phyloP scores from a whole-genome alignment of 768 basidiomycete genomes.

The Collybia nuda region DNA sequence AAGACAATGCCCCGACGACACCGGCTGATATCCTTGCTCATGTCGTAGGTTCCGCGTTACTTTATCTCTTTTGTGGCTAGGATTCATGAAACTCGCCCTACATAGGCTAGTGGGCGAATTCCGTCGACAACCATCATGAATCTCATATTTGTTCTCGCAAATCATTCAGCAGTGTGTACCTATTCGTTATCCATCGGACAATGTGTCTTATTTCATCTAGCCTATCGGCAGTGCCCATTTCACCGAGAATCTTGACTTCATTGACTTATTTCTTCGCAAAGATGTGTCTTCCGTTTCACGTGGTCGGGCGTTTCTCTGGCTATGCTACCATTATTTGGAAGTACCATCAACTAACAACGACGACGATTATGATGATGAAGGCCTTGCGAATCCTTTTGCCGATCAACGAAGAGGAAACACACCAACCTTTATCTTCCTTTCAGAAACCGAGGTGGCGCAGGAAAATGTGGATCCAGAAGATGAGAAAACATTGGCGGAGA shows the following conservation, averaged over 20 bases:
- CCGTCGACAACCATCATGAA: conserved; percentile 76
- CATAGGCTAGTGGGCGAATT: conserved; percentile 31
- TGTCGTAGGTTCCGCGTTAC: conserved; percentile 38
- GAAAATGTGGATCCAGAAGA: conserved; percentile 50
- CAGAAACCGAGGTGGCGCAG: conserved; percentile 32
- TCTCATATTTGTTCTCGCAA: conserved; percentile 67
- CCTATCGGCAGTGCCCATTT: conserved; percentile 66
- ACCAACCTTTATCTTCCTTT: conserved; percentile 38
- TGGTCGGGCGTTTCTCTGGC: conserved; percentile 81
- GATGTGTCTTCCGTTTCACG: conserved; percentile 75
- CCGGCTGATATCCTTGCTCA: conserved; percentile 57
- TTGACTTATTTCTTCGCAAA: conserved; percentile 77
- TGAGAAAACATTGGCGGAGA: conserved; percentile 36
- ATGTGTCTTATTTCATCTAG: conserved; percentile 40
- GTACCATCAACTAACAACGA: conserved; percentile 27
- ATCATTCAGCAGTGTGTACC: conserved; percentile 49
- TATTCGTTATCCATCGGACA: conserved; percentile 10
- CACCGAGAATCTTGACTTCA: conserved; percentile 68
- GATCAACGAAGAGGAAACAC: conserved; percentile 38
- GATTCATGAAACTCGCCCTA: conserved; percentile 4
- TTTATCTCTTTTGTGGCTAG: neutral
- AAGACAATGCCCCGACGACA: conserved; percentile 46
- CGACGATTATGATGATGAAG: conserved; percentile 39
- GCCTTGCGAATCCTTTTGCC: conserved; percentile 57
- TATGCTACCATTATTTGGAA: conserved; percentile 80